Conservation (phyloP, 805 yeast genomes). For the Lipomyces orientalis region DNA sequence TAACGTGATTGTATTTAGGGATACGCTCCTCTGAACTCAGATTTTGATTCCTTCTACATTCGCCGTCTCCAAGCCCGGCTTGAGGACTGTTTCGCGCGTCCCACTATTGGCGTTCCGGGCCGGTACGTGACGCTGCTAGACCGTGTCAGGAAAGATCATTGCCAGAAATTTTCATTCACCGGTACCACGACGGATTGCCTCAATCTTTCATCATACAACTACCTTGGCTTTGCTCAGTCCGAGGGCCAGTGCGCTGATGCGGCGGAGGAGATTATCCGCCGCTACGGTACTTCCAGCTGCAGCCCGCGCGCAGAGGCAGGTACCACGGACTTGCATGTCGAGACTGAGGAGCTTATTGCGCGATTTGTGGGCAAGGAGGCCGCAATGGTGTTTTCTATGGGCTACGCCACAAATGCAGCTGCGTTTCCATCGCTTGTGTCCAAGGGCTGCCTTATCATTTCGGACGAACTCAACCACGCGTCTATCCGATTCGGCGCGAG, state of each 20-base stretch:
- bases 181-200: slow-evolving; percentile 80
- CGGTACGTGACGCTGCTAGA: slow-evolving; percentile 83
- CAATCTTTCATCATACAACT: slow-evolving; percentile 89
- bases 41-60: slow-evolving; percentile 90
- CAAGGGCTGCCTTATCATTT: slow-evolving; percentile 84
- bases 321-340: slow-evolving; percentile 70
- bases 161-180: slow-evolving; percentile 69
- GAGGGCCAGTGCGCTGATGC: slow-evolving; percentile 87
- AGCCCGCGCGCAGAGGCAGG: slow-evolving; percentile 81
- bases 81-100: slow-evolving; percentile 94
- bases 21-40: slow-evolving; percentile 93
- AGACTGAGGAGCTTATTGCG: slow-evolving; percentile 80
- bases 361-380: slow-evolving; percentile 90
- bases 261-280: slow-evolving; percentile 65
- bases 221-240: slow-evolving; percentile 95
- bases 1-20: slow-evolving; percentile 51
- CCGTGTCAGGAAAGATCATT: slow-evolving; percentile 70
- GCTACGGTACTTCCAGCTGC: slow-evolving; percentile 77
- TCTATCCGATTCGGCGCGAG: slow-evolving; percentile 95
- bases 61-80: slow-evolving; percentile 89
- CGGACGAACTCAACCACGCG: slow-evolving; percentile 94
- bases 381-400: slow-evolving; percentile 86
- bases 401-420: slow-evolving; percentile 93
- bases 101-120: slow-evolving; percentile 98
- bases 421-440: slow-evolving; percentile 83